These are phyloP conservation scores for Blumeria graminis DNA, from an alignment of 2,329 filamentous ascomycete species.

Conservation along the genomic window DNA sequence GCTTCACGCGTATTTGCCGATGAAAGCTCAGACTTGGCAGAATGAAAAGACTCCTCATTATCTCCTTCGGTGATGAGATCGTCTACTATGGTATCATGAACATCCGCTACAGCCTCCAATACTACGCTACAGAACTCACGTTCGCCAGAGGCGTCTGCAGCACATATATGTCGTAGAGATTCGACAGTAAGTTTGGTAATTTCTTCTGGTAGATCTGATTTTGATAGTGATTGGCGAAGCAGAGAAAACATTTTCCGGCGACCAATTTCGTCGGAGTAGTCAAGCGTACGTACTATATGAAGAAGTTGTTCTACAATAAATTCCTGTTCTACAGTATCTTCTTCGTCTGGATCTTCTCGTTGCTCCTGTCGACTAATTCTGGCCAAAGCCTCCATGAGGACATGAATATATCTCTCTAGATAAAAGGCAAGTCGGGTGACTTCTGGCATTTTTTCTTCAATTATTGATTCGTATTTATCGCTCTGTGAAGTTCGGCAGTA, in stretches of 20 bases:
- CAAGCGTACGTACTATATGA: constrained; percentile 72
- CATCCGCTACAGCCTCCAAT: constrained; percentile 82
- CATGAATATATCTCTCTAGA: constrained; percentile 55
- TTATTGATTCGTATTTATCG: constrained; percentile 46
- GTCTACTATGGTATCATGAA: constrained; percentile 77
- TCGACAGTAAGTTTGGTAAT: constrained; percentile 73
- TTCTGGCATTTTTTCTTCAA: constrained; percentile 87
- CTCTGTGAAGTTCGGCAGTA: constrained; percentile 53
- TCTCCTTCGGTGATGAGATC: constrained; percentile 27
- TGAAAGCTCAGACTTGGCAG: constrained; percentile 66
- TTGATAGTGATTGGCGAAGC: constrained; percentile 61
- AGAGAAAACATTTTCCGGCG: constrained; percentile 88
- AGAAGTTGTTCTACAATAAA: constrained; percentile 91
- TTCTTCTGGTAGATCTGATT: constrained; percentile 74
- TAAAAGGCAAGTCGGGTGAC: constrained; percentile 78
- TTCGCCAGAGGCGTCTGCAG: constrained; percentile 47
- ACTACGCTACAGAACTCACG: constrained; percentile 67
- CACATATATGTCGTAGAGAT: constrained; percentile 61
- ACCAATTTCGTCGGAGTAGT: constrained; percentile 95
- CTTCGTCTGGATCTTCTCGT: constrained; percentile 40
- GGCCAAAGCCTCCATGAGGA: constrained; percentile 38
- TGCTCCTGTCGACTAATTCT: constrained; percentile 28
- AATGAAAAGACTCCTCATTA: constrained; percentile 78
- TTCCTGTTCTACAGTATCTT: constrained; percentile 72
- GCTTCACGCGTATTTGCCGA: constrained; percentile 31